Evolutionary conservation across 768 basidiomycete genomes (phyloP).

Genomic region (Gymnopilus junonius): DNA sequence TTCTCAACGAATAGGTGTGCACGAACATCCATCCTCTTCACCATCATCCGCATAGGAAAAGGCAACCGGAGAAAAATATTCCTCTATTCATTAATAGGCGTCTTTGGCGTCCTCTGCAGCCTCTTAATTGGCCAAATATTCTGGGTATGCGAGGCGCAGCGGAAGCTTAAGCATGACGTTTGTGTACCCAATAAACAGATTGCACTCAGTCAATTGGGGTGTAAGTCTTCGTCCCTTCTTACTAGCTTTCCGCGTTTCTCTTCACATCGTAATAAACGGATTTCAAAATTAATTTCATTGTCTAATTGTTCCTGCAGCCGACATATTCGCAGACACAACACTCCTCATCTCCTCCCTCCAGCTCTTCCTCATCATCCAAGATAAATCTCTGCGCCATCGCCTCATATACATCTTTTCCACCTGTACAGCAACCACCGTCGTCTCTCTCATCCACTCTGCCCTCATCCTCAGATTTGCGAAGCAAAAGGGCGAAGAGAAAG

Average conservation of each 20-base stretch:
- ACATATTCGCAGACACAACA: slow-evolving; percentile 13
- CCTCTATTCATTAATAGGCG: slow-evolving; percentile 33
- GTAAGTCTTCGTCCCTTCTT: slow-evolving; percentile 36
- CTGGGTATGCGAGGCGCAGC: slow-evolving; percentile 45
- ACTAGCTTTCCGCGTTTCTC: background rate
- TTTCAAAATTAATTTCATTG: background rate
- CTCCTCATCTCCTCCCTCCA: slow-evolving; percentile 11
- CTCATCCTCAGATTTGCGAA: slow-evolving; percentile 36
- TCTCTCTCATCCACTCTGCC: slow-evolving; percentile 50
- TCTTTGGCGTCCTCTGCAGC: slow-evolving; percentile 32
- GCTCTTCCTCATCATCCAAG: slow-evolving; percentile 19
- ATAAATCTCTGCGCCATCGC: slow-evolving; percentile 15
- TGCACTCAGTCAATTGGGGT: slow-evolving; percentile 54
- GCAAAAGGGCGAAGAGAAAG: slow-evolving; percentile 22
- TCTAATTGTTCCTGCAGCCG: slow-evolving; percentile 9
- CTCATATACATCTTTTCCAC: slow-evolving; percentile 38
- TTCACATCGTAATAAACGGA: background rate
- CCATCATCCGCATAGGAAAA: slow-evolving; percentile 56
- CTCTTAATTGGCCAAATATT: slow-evolving; percentile 49
- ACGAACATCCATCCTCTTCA: slow-evolving; percentile 57
- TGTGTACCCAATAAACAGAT: slow-evolving; percentile 51
- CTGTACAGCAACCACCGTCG: slow-evolving; percentile 52
- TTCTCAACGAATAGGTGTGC: slow-evolving; percentile 37
- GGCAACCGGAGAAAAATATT: slow-evolving; percentile 27
- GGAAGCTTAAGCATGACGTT: slow-evolving; percentile 36